Evolutionary conservation across 495 filamentous ascomycete genomes (phyloP).

Genomic region (Cercophora scortea): DNA sequence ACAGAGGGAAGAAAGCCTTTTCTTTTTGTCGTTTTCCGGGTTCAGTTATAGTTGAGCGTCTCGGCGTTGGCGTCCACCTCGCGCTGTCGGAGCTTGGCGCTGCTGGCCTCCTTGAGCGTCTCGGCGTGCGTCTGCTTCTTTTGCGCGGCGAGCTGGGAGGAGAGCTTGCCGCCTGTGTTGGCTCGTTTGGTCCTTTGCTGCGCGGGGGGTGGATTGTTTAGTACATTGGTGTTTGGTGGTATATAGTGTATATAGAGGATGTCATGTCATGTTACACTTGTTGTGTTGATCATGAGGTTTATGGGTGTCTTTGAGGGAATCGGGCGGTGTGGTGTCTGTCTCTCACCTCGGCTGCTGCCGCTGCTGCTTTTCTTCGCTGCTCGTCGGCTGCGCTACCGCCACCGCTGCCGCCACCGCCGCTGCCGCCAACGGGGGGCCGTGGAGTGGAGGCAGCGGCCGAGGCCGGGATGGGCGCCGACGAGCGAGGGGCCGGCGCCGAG

Average conservation of each 20-base stretch:
- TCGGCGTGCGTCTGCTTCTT: slow-evolving; percentile 56
- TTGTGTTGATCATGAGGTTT: no score
- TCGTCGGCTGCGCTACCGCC: slow-evolving; percentile 27
- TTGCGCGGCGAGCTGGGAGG: slow-evolving; percentile 54
- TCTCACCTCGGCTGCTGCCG: slow-evolving; percentile 65
- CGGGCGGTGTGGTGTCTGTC: background rate
- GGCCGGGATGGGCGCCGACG: slow-evolving; percentile 28
- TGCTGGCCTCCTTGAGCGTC: slow-evolving; percentile 49
- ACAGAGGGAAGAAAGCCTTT: no score
- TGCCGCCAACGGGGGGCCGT: slow-evolving; percentile 43
- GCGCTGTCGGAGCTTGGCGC: slow-evolving; percentile 46
- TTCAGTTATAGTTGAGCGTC: slow-evolving; percentile 44
- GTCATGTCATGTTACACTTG: no score
- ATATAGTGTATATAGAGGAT: background rate
- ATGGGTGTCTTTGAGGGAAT: no score
- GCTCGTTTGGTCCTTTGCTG: no score
- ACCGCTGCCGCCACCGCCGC: slow-evolving; percentile 10
- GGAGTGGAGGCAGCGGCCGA: slow-evolving; percentile 31
- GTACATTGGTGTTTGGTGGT: background rate
- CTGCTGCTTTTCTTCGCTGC: slow-evolving; percentile 52
- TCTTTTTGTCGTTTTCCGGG: background rate
- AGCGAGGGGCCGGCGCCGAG: slow-evolving; percentile 32
- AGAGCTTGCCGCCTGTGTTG: slow-evolving; percentile 47
- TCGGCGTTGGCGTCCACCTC: slow-evolving; percentile 48
- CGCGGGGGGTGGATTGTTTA: background rate